Percentiles rank a stretch among this genome's conserved stretches.
Conservation (phyloP, 257 asterid species). For the Leptodermis oblonga region DNA sequence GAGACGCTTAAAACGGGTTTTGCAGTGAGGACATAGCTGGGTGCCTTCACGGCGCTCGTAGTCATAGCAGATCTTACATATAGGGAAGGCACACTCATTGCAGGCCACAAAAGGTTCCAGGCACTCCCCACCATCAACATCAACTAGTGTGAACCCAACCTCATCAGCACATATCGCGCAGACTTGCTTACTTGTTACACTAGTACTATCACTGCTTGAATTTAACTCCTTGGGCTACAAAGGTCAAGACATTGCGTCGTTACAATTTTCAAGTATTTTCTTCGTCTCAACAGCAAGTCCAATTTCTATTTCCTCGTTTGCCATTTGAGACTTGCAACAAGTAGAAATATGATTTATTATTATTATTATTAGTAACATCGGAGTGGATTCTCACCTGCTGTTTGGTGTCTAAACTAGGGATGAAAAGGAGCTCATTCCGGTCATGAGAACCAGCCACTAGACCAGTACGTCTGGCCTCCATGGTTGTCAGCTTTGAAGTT, state of each 20-base stretch:
- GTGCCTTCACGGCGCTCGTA: conserved; percentile 36
- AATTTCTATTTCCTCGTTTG: no score
- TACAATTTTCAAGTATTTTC: no score
- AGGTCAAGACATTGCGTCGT: no score
- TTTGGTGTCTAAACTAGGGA: conserved; percentile 12
- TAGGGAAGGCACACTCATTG: conserved; percentile 37
- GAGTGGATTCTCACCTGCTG: conserved; percentile 13
- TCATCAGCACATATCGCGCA: conserved; percentile 33
- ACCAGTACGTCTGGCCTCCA: background rate
- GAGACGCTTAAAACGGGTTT: conserved; percentile 34
- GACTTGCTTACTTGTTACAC: background rate
- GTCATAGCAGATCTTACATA: conserved; percentile 37
- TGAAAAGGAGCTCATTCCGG: background rate
- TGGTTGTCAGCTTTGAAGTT: no score
- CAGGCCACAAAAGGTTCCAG: conserved; percentile 34
- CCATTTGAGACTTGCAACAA: no score
- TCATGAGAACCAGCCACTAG: conserved; percentile 15
- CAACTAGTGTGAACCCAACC: conserved; percentile 23
- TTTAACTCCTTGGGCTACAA: no score
- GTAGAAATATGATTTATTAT: no score
- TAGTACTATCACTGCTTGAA: background rate
- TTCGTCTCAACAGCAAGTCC: no score
- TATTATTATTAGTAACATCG: no score
- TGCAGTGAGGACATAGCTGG: conserved; percentile 39
- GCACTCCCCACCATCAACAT: background rate